phyloP scores from a whole-genome alignment of 345 rosid genomes.

The Arabidopsis suecica region DNA sequence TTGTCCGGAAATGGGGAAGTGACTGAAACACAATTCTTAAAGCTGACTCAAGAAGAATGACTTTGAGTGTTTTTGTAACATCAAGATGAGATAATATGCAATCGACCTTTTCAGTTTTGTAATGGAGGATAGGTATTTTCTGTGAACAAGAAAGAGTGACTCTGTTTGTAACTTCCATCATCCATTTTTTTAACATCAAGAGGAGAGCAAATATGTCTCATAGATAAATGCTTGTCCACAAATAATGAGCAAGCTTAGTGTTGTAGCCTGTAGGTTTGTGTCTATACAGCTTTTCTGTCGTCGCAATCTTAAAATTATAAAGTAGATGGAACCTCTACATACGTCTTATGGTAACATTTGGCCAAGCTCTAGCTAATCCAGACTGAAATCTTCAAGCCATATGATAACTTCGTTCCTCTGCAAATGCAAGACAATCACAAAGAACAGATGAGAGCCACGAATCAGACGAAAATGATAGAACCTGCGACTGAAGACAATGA shows the following conservation, averaged over 20 bases:
- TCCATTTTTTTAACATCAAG: not conserved
- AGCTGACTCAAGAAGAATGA: not conserved
- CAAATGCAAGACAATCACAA: constrained; percentile 13
- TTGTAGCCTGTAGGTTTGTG: constrained; percentile 1
- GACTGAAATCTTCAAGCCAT: constrained; percentile 68
- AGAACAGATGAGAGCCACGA: not conserved
- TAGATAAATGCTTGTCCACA: not conserved
- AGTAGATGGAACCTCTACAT: constrained; percentile 10
- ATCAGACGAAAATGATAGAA: not conserved
- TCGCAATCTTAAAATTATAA: not conserved
- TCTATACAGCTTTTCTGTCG: constrained; percentile 18
- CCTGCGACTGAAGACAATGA: not conserved
- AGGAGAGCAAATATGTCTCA: not conserved
- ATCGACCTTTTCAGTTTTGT: not conserved
- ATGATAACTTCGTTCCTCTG: constrained; percentile 76
- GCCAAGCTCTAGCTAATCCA: constrained; percentile 37
- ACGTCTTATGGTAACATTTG: not conserved
- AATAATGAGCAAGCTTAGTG: not conserved
- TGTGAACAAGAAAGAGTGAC: constrained; percentile 23
- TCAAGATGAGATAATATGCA: not conserved
- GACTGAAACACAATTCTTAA: constrained; percentile 42
- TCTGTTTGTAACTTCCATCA: not conserved
- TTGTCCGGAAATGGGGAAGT: constrained; percentile 84
- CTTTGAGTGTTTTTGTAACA: not conserved
- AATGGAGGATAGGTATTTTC: constrained; percentile 17